Base-by-base conservation (phyloP, 176 grass and related monocot species). In the Hordeum marinum region DNA sequence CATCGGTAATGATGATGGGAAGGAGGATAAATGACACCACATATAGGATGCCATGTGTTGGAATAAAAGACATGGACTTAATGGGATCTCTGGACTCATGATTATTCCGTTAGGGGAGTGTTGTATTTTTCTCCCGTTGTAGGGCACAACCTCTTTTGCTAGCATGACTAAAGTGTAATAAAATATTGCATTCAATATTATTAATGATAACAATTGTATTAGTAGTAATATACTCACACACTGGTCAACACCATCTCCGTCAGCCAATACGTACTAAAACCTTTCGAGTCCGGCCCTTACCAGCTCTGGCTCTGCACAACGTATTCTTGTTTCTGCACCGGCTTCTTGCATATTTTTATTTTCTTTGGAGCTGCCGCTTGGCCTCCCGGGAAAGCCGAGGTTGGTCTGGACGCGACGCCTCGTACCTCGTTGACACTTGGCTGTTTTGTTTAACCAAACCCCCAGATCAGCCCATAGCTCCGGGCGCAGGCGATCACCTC, bases 361-460 rank as follows among this genome's bases (percentile, higher is more conserved):
- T 57, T 75, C 71, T 75, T 75, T 75, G 8, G 46, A 54, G 45
- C 72, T 21, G 43, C 26, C 72, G 72, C 32, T 75, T 75, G 72
- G 72, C 15, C 72, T 32, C 25, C 24, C 0, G 72, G 72, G 43
- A 75, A 75, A 75, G 72, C 25, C 72, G 72, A 21, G 72, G 72
- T 25, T 34, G 72, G 18, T 1, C 72, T 26, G 45, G 43, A 75
- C 46, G 27, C 72, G 72, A 54, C 72, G 45, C 27, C 45, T 75
- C 45, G 72, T 75, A 75, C 72, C 26, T 32, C 27, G 26, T 75
- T 75, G 72, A 75, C 72, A 75, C 43, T 34, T 52, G 71, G 26
- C 72, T 46, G 17, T 15, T 45, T 31, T 43, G 68, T 72, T 45
- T 72, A 72, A 45, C 42, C 71, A 74, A 50, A 74, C 23, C 26